These are phyloP conservation scores for Coemansia sp. DNA, from an alignment of 192 early-diverging fungal species.

Conservation along the genomic window DNA sequence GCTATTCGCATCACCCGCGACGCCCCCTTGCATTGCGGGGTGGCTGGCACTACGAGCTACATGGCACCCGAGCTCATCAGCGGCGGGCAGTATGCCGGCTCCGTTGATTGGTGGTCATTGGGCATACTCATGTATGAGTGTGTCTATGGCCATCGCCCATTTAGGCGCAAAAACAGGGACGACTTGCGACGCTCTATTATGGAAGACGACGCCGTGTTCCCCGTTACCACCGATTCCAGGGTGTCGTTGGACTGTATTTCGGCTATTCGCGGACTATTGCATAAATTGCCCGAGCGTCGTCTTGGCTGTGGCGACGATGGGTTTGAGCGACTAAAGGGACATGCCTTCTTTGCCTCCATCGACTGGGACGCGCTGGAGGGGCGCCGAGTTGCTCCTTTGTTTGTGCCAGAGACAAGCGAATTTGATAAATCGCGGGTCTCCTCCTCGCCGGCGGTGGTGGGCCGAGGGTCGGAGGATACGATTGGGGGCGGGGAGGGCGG, in stretches of 20 bases:
- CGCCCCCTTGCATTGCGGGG: background rate
- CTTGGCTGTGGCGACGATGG: slow-evolving; percentile 76
- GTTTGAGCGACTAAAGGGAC: slow-evolving; percentile 58
- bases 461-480: background rate
- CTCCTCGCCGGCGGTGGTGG: too few species aligned
- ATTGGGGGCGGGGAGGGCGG: background rate
- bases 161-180: slow-evolving; percentile 26
- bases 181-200: slow-evolving; percentile 34
- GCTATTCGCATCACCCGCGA: slow-evolving; percentile 66
- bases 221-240: slow-evolving; percentile 12
- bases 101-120: slow-evolving; percentile 92
- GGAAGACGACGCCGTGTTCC: slow-evolving; percentile 58
- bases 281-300: slow-evolving; percentile 64
- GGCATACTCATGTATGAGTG: slow-evolving; percentile 86
- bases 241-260: slow-evolving; percentile 67
- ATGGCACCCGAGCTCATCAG: slow-evolving; percentile 74
- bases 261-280: slow-evolving; percentile 67
- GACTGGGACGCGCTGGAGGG: slow-evolving; percentile 74
- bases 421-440: slow-evolving; percentile 42
- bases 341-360: slow-evolving; percentile 76
- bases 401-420: slow-evolving; percentile 62
- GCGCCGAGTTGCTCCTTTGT: slow-evolving; percentile 67
- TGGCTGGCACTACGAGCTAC: slow-evolving; percentile 63
- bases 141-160: slow-evolving; percentile 71
- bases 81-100: slow-evolving; percentile 61